Conservation (phyloP, 1,284 basidiomycete genomes). For the Tilletia walkeri region DNA sequence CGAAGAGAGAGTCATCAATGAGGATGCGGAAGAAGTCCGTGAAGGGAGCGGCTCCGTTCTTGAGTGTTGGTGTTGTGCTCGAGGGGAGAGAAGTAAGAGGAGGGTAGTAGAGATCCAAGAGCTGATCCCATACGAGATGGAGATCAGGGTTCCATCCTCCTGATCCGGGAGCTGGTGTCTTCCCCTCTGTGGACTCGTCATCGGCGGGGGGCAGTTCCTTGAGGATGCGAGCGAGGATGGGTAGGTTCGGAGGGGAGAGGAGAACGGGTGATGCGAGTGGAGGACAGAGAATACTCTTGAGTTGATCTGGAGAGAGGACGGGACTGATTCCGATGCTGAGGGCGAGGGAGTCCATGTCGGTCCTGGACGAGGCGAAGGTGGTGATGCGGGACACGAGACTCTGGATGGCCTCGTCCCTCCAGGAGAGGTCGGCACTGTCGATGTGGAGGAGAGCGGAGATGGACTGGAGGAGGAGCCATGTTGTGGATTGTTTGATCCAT, state of each 20-base stretch:
- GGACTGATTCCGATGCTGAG: slow-evolving; percentile 10
- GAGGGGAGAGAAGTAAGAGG: slow-evolving; percentile 18
- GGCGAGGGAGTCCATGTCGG: background rate
- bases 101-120: slow-evolving; percentile 70
- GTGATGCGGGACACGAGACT: slow-evolving; percentile 35
- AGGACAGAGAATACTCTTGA: slow-evolving; percentile 55
- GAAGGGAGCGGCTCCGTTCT: slow-evolving; percentile 67
- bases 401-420: slow-evolving; percentile 32
- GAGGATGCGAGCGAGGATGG: slow-evolving; percentile 63
- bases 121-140: slow-evolving; percentile 85
- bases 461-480: slow-evolving; percentile 23
- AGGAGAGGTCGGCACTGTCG: slow-evolving; percentile 21
- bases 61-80: slow-evolving; percentile 13
- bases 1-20: slow-evolving; percentile 89
- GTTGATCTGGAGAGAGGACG: slow-evolving; percentile 9
- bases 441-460: slow-evolving; percentile 18
- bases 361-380: background rate
- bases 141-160: slow-evolving; percentile 80
- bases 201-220: slow-evolving; percentile 62
- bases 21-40: slow-evolving; percentile 85
- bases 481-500: background rate
- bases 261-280: slow-evolving; percentile 73
- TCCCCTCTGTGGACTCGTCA: slow-evolving; percentile 61
- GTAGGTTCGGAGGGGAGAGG: slow-evolving; percentile 70
- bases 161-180: slow-evolving; percentile 34